phyloP scores from a whole-genome alignment of 202 grass and related monocot species.

The Zizania palustris region DNA sequence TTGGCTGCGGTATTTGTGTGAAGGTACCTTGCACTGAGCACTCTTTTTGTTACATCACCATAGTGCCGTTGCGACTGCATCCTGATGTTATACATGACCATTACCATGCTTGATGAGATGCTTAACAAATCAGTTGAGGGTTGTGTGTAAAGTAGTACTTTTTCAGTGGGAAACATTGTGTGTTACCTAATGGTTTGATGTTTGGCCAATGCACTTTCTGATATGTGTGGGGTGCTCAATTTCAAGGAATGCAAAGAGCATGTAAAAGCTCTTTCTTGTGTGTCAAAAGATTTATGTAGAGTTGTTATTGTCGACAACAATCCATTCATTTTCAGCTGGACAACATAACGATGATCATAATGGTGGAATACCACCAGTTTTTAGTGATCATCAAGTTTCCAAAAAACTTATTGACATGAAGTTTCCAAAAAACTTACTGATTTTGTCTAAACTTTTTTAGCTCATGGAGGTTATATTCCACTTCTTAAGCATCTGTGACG shows the following conservation, averaged over 20 bases:
- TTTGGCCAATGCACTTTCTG: slow-evolving; percentile 21
- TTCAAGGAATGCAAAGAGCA: slow-evolving; percentile 88
- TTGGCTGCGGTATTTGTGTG: no score
- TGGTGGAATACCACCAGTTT: no score
- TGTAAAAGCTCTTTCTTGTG: slow-evolving; percentile 94
- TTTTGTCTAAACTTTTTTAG: no score
- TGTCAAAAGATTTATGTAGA: slow-evolving; percentile 75
- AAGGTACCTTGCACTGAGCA: no score
- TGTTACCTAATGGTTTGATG: slow-evolving; percentile 8
- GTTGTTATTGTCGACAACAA: slow-evolving; percentile 93
- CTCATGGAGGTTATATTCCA: no score
- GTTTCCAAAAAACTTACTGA: no score
- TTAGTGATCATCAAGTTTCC: no score
- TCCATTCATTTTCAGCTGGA: slow-evolving; percentile 96
- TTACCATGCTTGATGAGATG: slow-evolving; percentile 28
- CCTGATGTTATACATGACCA: neutral
- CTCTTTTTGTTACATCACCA: neutral
- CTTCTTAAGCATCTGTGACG: no score
- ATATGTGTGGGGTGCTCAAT: slow-evolving; percentile 35
- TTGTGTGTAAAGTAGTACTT: slow-evolving; percentile 12
- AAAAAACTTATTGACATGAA: no score
- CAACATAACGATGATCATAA: no score
- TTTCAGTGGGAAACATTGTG: neutral
- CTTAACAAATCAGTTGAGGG: slow-evolving; percentile 8
- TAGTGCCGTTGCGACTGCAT: neutral